Base-by-base conservation (phyloP, 2,329 filamentous ascomycete genomes). In the Colletotrichum sp. region DNA sequence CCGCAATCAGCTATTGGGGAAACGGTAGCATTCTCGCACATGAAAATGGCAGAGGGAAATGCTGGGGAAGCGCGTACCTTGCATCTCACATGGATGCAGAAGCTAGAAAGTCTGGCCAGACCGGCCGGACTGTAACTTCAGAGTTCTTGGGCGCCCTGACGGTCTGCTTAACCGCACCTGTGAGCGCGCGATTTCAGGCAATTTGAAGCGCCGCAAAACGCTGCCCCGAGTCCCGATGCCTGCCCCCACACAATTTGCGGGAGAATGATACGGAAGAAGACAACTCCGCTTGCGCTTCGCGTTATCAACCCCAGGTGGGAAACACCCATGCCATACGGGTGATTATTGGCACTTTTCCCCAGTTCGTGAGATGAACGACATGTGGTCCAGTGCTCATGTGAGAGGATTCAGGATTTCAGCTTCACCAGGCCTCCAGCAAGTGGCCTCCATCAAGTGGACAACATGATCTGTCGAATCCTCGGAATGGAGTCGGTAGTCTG, bases 21-120 rank as follows among this genome's bases (percentile, higher is more conserved):
- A 64, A 66, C 18, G 59, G 70, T 65, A 69, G 39, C 59, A 73
- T 73, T 76, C 44, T 65, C 59, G 64, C 32, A 60, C 44, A 65
- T 60, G 26, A 59, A 24, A 67, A 67, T n/a, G 44, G 44, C n/a
- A 49, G 44, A 49, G 13, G 4, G n/a, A 59, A 68, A 73, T 44
- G 39, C 64, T 73, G 70, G 70, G 65, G 74, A 76, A 69, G 64
- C 59, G 70, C 70, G 74, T 76, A 65, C 74, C 74, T 76, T 76
- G 65, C 70, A 74, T 74, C 30, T 18, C 70, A 64, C 64, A 73
- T 69, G 69, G 30, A 66, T 75, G 34, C 39, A 21, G n/a, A 76
- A 62, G 49, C 44, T 49, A 44, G 6, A 26, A 13, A 24, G 59
- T 30, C 44, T 73, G 34, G 70, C 73, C 70, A 73, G 59, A 69